phyloP scores from a whole-genome alignment of 306 rosid species.

The Oxytropis ochrocephala region DNA sequence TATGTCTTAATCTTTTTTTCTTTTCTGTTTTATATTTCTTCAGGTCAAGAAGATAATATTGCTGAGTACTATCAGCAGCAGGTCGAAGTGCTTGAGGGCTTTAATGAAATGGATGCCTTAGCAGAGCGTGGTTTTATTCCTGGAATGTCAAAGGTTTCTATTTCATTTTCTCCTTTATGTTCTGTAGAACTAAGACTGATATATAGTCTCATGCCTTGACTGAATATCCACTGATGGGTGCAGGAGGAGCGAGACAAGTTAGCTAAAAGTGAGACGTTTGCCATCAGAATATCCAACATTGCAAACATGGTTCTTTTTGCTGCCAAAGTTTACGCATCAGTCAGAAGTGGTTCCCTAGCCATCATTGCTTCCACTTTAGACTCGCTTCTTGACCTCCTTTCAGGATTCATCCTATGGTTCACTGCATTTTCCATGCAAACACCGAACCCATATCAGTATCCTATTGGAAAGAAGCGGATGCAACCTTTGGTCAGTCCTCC shows the following conservation, averaged over 20 bases:
- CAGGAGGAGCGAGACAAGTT: conserved; percentile 87
- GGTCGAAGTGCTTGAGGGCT: conserved; percentile 91
- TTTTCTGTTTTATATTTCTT: conserved; percentile 16
- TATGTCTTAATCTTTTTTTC: neutral
- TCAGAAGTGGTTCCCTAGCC: conserved; percentile 93
- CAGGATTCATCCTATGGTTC: conserved; percentile 97
- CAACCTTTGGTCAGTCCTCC: conserved; percentile 81
- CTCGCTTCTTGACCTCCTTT: conserved; percentile 94
- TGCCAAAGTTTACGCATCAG: conserved; percentile 88
- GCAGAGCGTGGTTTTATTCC: conserved; percentile 80
- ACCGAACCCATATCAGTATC: conserved; percentile 92
- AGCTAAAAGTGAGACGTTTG: conserved; percentile 85
- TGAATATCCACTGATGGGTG: conserved; percentile 17
- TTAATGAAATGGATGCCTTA: conserved; percentile 92
- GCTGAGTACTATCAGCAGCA: conserved; percentile 98
- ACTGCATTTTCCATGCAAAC: conserved; percentile 99
- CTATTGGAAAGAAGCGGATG: conserved; percentile 96
- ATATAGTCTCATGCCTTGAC: conserved; percentile 2
- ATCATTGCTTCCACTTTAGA: conserved; percentile 97
- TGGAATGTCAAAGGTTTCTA: conserved; percentile 82
- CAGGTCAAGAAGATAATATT: conserved; percentile 80
- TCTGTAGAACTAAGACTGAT: conserved; percentile 4
- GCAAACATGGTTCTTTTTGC: conserved; percentile 91
- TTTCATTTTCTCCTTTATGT: neutral
- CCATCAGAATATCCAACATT: conserved; percentile 81